phyloP scores from a whole-genome alignment of 2,329 filamentous ascomycete genomes.

The Coniochaeta sp. region DNA sequence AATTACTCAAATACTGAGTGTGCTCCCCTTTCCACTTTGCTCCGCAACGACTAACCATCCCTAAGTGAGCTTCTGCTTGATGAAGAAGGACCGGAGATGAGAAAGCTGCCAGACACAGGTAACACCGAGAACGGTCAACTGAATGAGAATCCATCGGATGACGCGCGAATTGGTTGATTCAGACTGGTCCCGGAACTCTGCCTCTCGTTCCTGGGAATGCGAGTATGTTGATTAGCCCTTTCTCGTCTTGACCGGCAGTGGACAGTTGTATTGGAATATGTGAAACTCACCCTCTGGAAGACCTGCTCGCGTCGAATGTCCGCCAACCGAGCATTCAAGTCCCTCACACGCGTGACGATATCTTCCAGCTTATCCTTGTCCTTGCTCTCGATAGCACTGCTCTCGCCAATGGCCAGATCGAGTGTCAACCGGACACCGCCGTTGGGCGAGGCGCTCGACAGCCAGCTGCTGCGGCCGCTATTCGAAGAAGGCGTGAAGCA shows the following conservation, averaged over 20 bases:
- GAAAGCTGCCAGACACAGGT: constrained; percentile 97
- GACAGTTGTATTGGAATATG: background rate
- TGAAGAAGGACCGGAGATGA: constrained; percentile 94
- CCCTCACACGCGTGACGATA: constrained; percentile 79
- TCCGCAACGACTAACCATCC: background rate
- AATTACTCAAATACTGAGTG: background rate
- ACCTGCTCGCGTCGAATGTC: constrained; percentile 93
- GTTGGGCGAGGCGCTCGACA: constrained; percentile 54
- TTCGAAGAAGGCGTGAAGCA: constrained; percentile 85
- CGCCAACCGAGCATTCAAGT: constrained; percentile 77
- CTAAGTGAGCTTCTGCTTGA: constrained; percentile 98
- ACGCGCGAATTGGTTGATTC: constrained; percentile 88
- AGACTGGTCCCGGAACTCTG: constrained; percentile 96
- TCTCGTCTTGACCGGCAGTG: background rate
- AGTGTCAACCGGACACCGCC: constrained; percentile 78
- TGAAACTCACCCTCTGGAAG: constrained; percentile 71
- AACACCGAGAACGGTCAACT: constrained; percentile 72
- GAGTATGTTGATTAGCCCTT: background rate
- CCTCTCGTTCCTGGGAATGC: constrained; percentile 81
- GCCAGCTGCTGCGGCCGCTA: constrained; percentile 63
- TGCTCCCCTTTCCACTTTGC: background rate
- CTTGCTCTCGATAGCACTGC: constrained; percentile 83
- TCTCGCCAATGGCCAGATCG: constrained; percentile 91
- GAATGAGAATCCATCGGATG: constrained; percentile 88
- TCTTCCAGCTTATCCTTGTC: constrained; percentile 92